Evolutionary conservation across 106 monocot species (phyloP).

Genomic region (Ottelia alismoides): DNA sequence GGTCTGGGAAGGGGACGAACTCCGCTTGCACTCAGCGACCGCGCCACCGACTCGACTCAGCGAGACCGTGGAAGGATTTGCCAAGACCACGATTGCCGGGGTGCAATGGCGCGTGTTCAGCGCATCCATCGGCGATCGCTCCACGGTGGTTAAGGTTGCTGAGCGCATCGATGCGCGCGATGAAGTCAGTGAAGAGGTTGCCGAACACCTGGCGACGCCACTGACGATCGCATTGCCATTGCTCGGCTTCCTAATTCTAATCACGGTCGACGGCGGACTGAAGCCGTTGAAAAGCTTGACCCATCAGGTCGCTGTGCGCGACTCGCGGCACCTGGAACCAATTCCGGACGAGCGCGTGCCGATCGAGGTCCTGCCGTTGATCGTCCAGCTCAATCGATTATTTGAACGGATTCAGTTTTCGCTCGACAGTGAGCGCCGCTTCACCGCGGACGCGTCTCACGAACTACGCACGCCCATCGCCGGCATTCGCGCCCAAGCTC

Average conservation of each 20-base stretch:
- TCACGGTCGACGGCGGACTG: background rate
- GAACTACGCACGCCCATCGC: background rate
- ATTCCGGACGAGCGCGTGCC: background rate
- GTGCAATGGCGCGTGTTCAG: background rate
- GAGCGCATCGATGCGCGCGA: background rate
- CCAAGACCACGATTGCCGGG: background rate
- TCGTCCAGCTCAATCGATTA: background rate
- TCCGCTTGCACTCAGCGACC: too few species aligned
- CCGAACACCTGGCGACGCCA: background rate
- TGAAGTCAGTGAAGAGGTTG: too few species aligned
- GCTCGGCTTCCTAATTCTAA: background rate
- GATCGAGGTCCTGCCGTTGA: background rate
- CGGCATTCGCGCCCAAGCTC: background rate
- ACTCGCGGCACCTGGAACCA: background rate
- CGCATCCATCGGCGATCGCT: background rate
- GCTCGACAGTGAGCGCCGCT: background rate
- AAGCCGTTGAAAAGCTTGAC: background rate
- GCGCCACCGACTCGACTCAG: background rate
- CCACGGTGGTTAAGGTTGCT: background rate
- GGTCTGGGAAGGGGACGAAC: background rate
- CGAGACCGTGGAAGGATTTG: background rate
- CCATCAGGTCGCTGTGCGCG: background rate
- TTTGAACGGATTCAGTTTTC: background rate
- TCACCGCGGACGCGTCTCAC: background rate
- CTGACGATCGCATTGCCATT: background rate